Conservation (phyloP, 495 filamentous ascomycete genomes). For the Darksidea phi region DNA sequence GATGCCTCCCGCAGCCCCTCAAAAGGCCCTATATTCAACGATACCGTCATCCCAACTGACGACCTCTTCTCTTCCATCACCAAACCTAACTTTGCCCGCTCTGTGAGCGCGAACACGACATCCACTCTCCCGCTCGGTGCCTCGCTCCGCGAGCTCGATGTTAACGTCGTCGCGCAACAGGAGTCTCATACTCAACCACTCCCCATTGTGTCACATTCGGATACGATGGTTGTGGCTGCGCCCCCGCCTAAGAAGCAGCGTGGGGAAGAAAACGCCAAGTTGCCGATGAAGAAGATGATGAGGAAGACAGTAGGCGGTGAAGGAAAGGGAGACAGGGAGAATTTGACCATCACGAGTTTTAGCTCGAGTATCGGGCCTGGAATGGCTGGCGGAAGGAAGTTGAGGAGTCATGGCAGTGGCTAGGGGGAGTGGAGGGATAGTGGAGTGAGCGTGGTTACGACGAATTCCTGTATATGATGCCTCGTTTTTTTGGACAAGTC, state of each 20-base stretch:
- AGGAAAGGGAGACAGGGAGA: constrained; percentile 34
- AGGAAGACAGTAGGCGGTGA: constrained; percentile 38
- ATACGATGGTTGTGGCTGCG: constrained; percentile 1
- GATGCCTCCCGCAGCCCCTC: constrained; percentile 38
- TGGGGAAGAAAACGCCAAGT: constrained; percentile 29
- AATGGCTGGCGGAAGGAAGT: constrained; percentile 28
- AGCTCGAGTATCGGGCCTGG: constrained; percentile 33
- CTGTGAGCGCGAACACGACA: constrained; percentile 14
- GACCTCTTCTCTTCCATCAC: constrained; percentile 7
- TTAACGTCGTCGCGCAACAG: constrained; percentile 39
- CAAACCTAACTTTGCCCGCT: constrained; percentile 19
- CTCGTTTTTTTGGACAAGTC: too few relatives aligned
- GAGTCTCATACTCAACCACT: constrained; percentile 19
- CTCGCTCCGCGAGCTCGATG: constrained; percentile 44
- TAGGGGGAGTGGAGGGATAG: too few relatives aligned
- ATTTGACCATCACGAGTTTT: constrained; percentile 33
- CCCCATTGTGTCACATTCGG: constrained; percentile 23
- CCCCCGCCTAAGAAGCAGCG: constrained; percentile 40
- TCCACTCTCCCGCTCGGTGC: constrained; percentile 10
- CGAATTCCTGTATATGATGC: too few relatives aligned
- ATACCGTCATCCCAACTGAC: constrained; percentile 12
- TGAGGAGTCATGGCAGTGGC: constrained; percentile 38
- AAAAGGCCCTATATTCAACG: constrained; percentile 43
- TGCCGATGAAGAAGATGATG: constrained; percentile 42
- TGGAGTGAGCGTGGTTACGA: too few relatives aligned